A percentile compares a stretch with the other conserved stretches of the same genome.
These are phyloP conservation scores for Herpetospermum pedunculosum DNA, from an alignment of 306 rosid genomes.

Conservation along the genomic window DNA sequence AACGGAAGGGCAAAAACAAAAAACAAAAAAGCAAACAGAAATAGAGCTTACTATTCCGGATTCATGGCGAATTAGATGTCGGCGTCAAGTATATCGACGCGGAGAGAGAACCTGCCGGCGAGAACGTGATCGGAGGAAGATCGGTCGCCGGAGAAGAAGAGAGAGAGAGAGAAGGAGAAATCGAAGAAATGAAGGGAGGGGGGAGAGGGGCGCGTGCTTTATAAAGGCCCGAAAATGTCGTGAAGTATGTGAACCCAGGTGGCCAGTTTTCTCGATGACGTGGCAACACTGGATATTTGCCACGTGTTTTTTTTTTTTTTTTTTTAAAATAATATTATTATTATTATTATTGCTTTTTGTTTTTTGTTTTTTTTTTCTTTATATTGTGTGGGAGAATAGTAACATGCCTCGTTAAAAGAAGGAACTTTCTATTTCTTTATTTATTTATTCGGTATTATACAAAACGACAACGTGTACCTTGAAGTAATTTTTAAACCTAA, in stretches of 20 bases:
- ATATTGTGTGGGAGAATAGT: background rate
- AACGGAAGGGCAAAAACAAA: background rate
- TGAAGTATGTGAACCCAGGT: constrained; percentile 5
- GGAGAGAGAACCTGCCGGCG: constrained; percentile 18
- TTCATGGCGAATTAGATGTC: constrained; percentile 31
- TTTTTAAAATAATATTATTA: too few relatives aligned
- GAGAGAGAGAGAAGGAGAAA: constrained; percentile 21
- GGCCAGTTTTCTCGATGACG: background rate
- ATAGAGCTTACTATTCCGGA: constrained; percentile 57
- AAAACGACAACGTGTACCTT: background rate
- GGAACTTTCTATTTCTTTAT: background rate
- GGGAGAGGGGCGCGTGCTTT: constrained; percentile 6
- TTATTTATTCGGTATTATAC: background rate
- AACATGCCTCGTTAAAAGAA: background rate
- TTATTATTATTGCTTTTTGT: background rate
- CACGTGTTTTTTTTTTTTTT: constrained; percentile 1
- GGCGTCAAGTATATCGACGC: background rate
- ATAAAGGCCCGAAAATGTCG: constrained; percentile 10
- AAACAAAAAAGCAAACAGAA: background rate
- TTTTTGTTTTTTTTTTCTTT: background rate
- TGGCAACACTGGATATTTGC: background rate
- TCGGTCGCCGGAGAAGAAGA: constrained; percentile 22
- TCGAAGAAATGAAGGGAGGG: background rate
- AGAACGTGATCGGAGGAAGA: constrained; percentile 8
- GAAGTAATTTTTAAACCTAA: too few relatives aligned